phyloP scores from a whole-genome alignment of 2,329 filamentous ascomycete genomes.

The Colletotrichum karsti region DNA sequence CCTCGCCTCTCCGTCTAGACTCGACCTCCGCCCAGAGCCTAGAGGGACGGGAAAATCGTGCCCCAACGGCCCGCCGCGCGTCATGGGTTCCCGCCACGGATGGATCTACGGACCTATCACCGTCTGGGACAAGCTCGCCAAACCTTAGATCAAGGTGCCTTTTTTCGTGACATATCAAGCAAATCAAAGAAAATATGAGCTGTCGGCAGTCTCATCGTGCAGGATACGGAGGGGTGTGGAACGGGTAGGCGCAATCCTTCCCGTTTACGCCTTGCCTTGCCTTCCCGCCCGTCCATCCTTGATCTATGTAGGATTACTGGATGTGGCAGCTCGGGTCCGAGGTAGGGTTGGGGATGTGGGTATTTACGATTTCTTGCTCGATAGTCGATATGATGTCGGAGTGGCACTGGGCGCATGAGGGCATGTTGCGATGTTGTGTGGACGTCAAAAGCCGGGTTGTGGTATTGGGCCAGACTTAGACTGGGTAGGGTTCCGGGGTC shows the following conservation, averaged over 20 bases:
- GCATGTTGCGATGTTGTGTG: neutral
- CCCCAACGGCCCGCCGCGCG: neutral
- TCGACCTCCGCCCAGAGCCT: neutral
- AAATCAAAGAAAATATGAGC: neutral
- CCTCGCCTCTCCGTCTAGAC: too few species aligned
- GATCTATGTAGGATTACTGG: neutral
- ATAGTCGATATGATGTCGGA: neutral
- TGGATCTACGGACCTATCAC: neutral
- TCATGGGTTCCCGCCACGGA: neutral
- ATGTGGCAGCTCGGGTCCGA: constrained; percentile 11
- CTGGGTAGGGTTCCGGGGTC: too few species aligned
- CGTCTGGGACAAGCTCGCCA: neutral
- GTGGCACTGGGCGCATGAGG: neutral
- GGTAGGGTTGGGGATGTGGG: neutral
- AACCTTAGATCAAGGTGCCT: neutral
- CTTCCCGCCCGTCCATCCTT: neutral
- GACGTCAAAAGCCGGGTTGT: neutral
- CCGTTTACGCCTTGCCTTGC: neutral
- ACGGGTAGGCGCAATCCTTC: neutral
- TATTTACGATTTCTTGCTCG: neutral
- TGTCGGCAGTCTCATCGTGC: neutral
- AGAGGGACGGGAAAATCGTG: neutral
- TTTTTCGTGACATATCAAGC: too few species aligned
- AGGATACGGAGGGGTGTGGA: neutral
- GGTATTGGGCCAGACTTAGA: neutral